Percentiles rank a stretch among this genome's conserved stretches.
Conservation (phyloP, 768 basidiomycete species). For the Suillus placidus region DNA sequence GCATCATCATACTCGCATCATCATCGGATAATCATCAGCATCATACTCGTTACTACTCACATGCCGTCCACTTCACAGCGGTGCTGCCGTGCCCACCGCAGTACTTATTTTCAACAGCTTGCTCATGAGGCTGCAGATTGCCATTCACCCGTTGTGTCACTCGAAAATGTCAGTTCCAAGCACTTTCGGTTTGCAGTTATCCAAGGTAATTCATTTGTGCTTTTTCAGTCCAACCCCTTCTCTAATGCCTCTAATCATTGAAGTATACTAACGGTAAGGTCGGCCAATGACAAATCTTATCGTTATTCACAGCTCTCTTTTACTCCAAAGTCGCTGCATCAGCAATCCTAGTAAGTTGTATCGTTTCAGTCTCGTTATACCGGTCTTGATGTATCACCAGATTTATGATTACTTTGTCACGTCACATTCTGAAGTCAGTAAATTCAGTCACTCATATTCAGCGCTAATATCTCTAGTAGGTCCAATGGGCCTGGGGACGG, state of each 20-base stretch:
- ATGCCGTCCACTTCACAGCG: not conserved
- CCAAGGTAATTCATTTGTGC: not conserved
- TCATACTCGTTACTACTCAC: not conserved
- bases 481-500: conserved; percentile 17
- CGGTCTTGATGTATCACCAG: not conserved
- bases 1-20: no score
- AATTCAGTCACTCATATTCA: not conserved
- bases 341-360: not conserved
- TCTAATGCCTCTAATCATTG: not conserved
- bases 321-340: not conserved
- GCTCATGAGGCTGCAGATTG: not conserved
- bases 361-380: not conserved
- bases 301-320: not conserved
- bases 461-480: conserved; percentile 12
- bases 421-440: not conserved
- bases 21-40: no score
- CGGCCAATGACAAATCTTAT: not conserved
- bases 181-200: not conserved
- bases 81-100: not conserved
- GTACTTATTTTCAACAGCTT: not conserved
- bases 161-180: not conserved
- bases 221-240: not conserved
- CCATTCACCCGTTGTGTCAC: not conserved
- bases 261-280: not conserved
- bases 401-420: not conserved